These are phyloP conservation scores for Maudiozyma turicensis DNA, from an alignment of 805 yeast species.

Conservation along the genomic window DNA sequence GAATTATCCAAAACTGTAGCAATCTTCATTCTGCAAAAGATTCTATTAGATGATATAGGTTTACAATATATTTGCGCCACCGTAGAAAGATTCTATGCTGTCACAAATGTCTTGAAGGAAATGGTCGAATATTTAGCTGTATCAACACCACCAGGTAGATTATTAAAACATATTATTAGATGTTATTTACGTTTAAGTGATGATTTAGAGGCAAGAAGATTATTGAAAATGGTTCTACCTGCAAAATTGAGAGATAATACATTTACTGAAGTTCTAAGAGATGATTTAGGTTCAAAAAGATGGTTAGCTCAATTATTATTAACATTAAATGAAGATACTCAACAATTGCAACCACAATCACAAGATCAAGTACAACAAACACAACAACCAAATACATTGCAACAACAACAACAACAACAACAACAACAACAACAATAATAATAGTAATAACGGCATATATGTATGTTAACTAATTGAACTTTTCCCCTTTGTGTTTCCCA, in stretches of 20 bases:
- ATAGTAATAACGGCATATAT: background rate
- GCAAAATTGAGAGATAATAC: slow-evolving; percentile 71
- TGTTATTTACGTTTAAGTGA: slow-evolving; percentile 88
- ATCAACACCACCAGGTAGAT: slow-evolving; percentile 63
- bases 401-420: background rate
- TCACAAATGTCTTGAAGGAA: slow-evolving; percentile 70
- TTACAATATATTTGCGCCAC: slow-evolving; percentile 89
- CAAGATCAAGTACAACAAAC: slow-evolving; percentile 1
- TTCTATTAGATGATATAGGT: slow-evolving; percentile 85
- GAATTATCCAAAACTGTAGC: slow-evolving; percentile 95
- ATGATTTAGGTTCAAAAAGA: slow-evolving; percentile 79
- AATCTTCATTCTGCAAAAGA: slow-evolving; percentile 88
- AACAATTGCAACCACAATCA: background rate
- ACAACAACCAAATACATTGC: background rate
- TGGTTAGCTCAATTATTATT: slow-evolving; percentile 76
- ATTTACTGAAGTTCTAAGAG: slow-evolving; percentile 65
- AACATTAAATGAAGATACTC: slow-evolving; percentile 41
- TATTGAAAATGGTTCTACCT: slow-evolving; percentile 74
- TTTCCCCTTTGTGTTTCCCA: background rate
- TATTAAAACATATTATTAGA: slow-evolving; percentile 86
- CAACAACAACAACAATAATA: slow-evolving; percentile 1
- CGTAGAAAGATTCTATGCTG: slow-evolving; percentile 88
- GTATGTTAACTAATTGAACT: background rate
- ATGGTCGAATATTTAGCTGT: slow-evolving; percentile 83
- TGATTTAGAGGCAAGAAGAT: slow-evolving; percentile 81